These are phyloP conservation scores for Candida yuanshanica DNA, from an alignment of 805 yeast species.

Conservation along the genomic window DNA sequence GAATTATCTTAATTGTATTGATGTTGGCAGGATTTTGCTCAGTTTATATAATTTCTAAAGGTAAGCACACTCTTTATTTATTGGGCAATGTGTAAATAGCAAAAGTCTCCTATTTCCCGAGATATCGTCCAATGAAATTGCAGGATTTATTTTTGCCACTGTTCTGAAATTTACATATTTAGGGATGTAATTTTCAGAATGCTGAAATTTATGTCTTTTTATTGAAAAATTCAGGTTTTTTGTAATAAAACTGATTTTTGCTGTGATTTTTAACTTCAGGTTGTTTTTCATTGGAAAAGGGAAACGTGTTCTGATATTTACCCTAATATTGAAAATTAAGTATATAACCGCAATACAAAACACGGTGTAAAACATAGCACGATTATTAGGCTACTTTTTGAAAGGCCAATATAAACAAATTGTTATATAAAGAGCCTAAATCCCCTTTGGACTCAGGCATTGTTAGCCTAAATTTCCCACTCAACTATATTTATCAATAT, in stretches of 20 bases:
- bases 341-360: neutral
- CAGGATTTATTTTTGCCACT: neutral
- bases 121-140: slow-evolving; percentile 9
- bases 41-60: neutral
- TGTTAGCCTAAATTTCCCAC: slow-evolving; percentile 1
- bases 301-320: neutral
- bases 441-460: slow-evolving; percentile 3
- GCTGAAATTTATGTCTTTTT: slow-evolving; percentile 4
- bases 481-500: slow-evolving; percentile 1
- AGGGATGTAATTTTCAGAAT: slow-evolving; percentile 7
- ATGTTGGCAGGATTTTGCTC: neutral
- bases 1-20: neutral
- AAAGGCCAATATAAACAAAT: neutral
- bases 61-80: neutral
- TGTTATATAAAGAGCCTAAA: neutral
- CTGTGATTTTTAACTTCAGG: slow-evolving; percentile 1
- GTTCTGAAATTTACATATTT: slow-evolving; percentile 9
- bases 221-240: slow-evolving; percentile 4
- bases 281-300: neutral
- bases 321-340: neutral
- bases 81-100: neutral
- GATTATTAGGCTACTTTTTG: neutral
- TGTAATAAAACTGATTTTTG: neutral
- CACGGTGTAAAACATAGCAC: slow-evolving; percentile 1
- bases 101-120: slow-evolving; percentile 10